Conservation (phyloP, 257 asterid genomes). For the Verbena officinalis region DNA sequence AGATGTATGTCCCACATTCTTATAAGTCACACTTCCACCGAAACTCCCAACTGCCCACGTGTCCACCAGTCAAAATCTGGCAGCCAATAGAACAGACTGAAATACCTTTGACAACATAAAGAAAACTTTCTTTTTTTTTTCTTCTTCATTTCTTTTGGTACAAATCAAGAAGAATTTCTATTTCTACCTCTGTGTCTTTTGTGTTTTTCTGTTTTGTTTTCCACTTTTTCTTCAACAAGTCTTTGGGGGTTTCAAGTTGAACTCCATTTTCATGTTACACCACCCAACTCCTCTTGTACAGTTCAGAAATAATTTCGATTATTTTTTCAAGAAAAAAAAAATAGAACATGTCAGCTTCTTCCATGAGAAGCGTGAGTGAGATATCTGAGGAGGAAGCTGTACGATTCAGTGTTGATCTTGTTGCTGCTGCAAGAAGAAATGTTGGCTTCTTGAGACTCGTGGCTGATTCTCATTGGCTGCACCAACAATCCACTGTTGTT, state of each 20-base stretch:
- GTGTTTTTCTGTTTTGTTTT: not conserved
- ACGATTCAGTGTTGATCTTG: constrained; percentile 70
- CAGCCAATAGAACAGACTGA: not conserved
- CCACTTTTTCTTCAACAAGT: not conserved
- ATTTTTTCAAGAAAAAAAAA: not conserved
- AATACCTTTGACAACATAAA: not conserved
- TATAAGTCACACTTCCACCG: not conserved
- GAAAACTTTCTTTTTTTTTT: no score
- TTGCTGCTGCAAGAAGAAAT: constrained; percentile 74
- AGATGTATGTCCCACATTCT: not conserved
- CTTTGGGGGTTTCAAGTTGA: not conserved
- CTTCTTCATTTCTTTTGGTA: no score
- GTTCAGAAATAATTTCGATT: not conserved
- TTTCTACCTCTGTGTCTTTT: not conserved
- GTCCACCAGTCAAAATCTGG: not conserved
- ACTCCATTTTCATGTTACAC: constrained; percentile 23
- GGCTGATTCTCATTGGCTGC: constrained; percentile 65
- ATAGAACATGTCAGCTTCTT: constrained; percentile 53
- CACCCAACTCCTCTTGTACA: not conserved
- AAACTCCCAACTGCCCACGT: not conserved
- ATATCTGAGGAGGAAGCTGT: constrained; percentile 56
- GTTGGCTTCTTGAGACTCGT: constrained; percentile 67
- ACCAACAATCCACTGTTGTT: constrained; percentile 47
- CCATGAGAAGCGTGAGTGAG: constrained; percentile 58
- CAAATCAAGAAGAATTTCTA: not conserved